Evolutionary conservation across 2,329 filamentous ascomycete genomes (phyloP).

Genomic region (Venturia nashicola): DNA sequence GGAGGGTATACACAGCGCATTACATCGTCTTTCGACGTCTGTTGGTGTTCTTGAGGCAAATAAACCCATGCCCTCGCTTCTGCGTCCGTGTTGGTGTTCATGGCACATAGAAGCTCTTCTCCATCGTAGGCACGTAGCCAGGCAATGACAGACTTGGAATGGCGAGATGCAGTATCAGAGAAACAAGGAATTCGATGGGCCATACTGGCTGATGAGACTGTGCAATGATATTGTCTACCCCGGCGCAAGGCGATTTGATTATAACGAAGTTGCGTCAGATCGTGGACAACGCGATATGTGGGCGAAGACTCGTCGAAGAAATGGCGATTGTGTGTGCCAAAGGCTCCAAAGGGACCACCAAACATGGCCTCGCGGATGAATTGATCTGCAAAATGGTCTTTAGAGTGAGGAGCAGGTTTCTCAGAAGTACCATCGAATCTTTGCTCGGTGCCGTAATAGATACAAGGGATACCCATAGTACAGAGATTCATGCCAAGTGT

Average conservation of each 20-base stretch:
- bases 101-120: slow-evolving; percentile 13
- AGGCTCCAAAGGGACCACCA: slow-evolving; percentile 16
- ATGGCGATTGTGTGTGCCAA: slow-evolving; percentile 14
- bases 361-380: slow-evolving; percentile 18
- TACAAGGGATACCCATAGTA: slow-evolving; percentile 17
- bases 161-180: slow-evolving; percentile 1
- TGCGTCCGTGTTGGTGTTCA: slow-evolving; percentile 12
- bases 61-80: slow-evolving; percentile 12
- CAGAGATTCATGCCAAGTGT: slow-evolving; percentile 15
- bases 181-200: slow-evolving; percentile 11
- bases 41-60: slow-evolving; percentile 13
- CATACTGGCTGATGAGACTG: not conserved
- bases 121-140: slow-evolving; percentile 16
- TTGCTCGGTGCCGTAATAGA: slow-evolving; percentile 19
- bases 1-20: not conserved
- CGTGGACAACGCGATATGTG: not conserved
- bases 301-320: slow-evolving; percentile 14
- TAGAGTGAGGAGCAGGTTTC: not conserved
- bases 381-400: slow-evolving; percentile 11
- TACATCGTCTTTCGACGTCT: not conserved
- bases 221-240: not conserved
- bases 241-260: not conserved
- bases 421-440: slow-evolving; percentile 14
- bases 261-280: not conserved
- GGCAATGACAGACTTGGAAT: slow-evolving; percentile 12